Conservation (phyloP, 192 early-diverging fungal species). For the Entomortierella beljakovae region DNA sequence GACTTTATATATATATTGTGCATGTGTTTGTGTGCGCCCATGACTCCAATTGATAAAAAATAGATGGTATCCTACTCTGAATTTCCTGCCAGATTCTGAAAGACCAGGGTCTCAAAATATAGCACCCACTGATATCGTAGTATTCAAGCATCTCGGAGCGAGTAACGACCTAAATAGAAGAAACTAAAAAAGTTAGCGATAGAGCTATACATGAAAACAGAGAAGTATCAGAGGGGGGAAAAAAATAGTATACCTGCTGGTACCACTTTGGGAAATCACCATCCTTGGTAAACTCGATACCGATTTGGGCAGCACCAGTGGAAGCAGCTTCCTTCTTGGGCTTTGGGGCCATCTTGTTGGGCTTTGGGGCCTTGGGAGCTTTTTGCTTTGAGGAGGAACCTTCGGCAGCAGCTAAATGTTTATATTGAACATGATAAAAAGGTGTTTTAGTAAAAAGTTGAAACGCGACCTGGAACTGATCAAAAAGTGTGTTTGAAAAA, state of each 20-base stretch:
- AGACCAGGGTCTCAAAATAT: conserved; percentile 95
- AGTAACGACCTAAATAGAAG: conserved; percentile 72
- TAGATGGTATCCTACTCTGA: conserved; percentile 65
- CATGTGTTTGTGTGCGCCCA: no score
- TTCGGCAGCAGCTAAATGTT: conserved; percentile 11
- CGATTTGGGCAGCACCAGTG: conserved; percentile 77
- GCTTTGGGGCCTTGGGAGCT: conserved; percentile 49
- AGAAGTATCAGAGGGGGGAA: not conserved
- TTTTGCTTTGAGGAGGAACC: conserved; percentile 55
- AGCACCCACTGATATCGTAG: conserved; percentile 99
- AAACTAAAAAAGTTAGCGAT: not conserved
- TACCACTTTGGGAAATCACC: conserved; percentile 96
- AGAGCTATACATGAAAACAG: not conserved
- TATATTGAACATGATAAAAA: not conserved
- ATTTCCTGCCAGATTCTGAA: conserved; percentile 98
- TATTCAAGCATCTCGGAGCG: conserved; percentile 98
- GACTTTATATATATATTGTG: no score
- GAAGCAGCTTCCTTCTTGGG: conserved; percentile 59
- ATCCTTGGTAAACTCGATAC: conserved; percentile 88
- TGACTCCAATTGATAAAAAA: not conserved
- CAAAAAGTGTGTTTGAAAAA: no score
- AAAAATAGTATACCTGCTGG: conserved; percentile 74
- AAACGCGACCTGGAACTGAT: not conserved
- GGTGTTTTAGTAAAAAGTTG: not conserved
- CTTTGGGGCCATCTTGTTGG: conserved; percentile 57